These are phyloP conservation scores for Fusarium ramigenum DNA, from an alignment of 2,329 filamentous ascomycete genomes.

Conservation along the genomic window DNA sequence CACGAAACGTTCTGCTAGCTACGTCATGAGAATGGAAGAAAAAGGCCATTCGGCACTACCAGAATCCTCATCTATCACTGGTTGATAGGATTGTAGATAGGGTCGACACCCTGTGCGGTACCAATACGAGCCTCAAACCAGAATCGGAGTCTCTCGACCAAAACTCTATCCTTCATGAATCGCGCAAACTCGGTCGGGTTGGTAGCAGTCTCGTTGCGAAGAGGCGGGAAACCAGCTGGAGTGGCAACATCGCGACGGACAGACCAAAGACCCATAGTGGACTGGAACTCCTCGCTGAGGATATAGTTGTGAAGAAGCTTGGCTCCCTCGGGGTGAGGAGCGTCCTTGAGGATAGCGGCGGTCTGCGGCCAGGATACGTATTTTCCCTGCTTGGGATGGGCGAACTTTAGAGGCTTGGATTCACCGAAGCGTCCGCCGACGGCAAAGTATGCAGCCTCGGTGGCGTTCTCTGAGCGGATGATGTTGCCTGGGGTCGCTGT, in stretches of 20 bases:
- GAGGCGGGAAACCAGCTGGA: neutral
- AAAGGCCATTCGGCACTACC: neutral
- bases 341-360: slow-evolving; percentile 51
- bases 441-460: slow-evolving; percentile 49
- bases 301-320: slow-evolving; percentile 24
- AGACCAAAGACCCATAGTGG: neutral
- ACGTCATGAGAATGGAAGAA: too few relatives aligned
- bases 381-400: slow-evolving; percentile 49
- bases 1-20: too few relatives aligned
- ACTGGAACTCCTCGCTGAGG: slow-evolving; percentile 7
- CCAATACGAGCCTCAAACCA: slow-evolving; percentile 25
- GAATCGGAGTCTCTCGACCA: slow-evolving; percentile 21
- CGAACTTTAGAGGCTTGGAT: slow-evolving; percentile 34
- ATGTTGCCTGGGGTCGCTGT: slow-evolving; percentile 54
- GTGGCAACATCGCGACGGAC: slow-evolving; percentile 7
- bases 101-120: neutral
- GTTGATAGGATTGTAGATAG: neutral
- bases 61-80: neutral
- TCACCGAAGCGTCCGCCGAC: neutral
- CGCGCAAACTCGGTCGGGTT: slow-evolving; percentile 11
- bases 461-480: slow-evolving; percentile 42
- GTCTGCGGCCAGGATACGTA: slow-evolving; percentile 61
- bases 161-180: slow-evolving; percentile 4
- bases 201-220: slow-evolving; percentile 13
- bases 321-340: slow-evolving; percentile 24